phyloP scores from a whole-genome alignment of 305 asterid species.

The Vinca major region DNA sequence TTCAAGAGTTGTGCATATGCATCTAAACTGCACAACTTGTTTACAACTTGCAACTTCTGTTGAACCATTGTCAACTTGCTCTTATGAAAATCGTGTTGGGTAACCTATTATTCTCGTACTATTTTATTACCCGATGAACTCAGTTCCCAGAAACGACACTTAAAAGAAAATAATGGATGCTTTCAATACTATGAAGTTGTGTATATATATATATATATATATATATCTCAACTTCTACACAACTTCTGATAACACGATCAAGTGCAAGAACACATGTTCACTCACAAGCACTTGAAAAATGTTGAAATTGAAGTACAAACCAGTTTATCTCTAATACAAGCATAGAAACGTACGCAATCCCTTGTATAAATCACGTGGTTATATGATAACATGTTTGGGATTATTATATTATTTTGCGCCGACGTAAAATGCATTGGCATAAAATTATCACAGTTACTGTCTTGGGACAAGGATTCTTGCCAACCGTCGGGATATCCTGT shows the following conservation, averaged over 20 bases:
- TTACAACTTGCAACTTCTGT: too few species aligned
- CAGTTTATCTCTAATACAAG: not conserved
- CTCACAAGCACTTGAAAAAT: not conserved
- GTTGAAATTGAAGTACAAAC: not conserved
- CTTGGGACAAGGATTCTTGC: conserved; percentile 34
- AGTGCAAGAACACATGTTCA: not conserved
- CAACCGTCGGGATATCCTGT: conserved; percentile 31
- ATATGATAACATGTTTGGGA: not conserved
- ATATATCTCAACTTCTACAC: too few species aligned
- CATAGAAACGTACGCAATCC: not conserved
- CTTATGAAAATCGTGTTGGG: not conserved
- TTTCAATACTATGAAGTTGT: not conserved
- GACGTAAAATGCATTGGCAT: conserved; percentile 9
- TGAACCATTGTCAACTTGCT: not conserved
- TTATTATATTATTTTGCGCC: not conserved
- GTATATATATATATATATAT: too few species aligned
- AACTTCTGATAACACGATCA: not conserved
- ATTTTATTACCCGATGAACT: not conserved
- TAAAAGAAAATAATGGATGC: not conserved
- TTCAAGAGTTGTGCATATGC: not conserved
- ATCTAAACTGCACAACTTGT: not conserved
- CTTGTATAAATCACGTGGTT: not conserved
- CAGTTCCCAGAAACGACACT: not conserved
- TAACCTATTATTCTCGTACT: not conserved
- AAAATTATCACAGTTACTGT: conserved; percentile 28